Conservation (phyloP, 2,329 filamentous ascomycete genomes). For the Emergomyces africanus region DNA sequence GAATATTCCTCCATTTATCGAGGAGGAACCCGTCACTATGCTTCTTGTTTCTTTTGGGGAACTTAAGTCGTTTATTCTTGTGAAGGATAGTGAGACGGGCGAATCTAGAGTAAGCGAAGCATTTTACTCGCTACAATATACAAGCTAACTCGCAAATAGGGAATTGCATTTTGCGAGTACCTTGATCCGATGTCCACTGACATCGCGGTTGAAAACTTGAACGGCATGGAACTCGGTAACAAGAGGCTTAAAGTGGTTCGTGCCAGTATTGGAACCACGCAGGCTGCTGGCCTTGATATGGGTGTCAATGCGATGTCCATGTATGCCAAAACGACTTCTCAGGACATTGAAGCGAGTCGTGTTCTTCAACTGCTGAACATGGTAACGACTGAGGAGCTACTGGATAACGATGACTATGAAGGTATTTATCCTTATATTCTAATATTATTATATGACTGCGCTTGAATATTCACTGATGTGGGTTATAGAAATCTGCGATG, state of each 20-base stretch:
- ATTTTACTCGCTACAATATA: background rate
- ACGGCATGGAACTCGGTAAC: conserved; percentile 87
- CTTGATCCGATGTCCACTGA: conserved; percentile 60
- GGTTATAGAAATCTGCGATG: conserved; percentile 77
- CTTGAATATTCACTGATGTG: background rate
- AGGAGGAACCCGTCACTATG: conserved; percentile 83
- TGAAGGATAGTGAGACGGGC: conserved; percentile 73
- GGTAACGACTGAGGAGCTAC: conserved; percentile 89
- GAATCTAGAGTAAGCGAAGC: conserved; percentile 64
- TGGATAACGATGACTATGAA: conserved; percentile 91
- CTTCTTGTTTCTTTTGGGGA: conserved; percentile 83
- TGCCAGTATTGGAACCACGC: conserved; percentile 87
- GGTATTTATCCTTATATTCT: conserved; percentile 42
- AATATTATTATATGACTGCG: background rate
- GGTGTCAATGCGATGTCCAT: conserved; percentile 96
- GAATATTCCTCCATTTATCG: conserved; percentile 77
- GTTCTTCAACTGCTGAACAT: conserved; percentile 95
- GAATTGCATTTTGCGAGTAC: conserved; percentile 96
- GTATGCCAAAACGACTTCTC: conserved; percentile 78
- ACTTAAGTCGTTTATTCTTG: conserved; percentile 80
- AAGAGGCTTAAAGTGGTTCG: conserved; percentile 72
- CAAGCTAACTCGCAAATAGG: conserved; percentile 38
- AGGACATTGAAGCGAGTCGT: conserved; percentile 63
- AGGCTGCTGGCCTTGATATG: conserved; percentile 84
- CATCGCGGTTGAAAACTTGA: conserved; percentile 78